phyloP scores from a whole-genome alignment of 495 filamentous ascomycete genomes.

The Podospora pseudopauciseta region DNA sequence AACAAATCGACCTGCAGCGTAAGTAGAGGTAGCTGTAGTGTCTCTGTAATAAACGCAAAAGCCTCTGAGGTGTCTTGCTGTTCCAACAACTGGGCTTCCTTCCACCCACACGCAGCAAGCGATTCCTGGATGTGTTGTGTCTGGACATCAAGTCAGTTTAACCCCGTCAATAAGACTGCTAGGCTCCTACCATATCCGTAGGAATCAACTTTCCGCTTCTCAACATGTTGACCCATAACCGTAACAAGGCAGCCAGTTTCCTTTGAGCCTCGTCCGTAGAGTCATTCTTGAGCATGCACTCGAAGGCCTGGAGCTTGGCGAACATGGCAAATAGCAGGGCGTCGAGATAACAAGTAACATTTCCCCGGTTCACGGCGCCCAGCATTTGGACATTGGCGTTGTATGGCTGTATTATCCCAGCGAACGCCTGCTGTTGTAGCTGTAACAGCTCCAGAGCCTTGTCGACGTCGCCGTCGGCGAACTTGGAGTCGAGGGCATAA shows the following conservation, averaged over 20 bases:
- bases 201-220: slow-evolving; percentile 80
- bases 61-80: slow-evolving; percentile 96
- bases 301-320: slow-evolving; percentile 80
- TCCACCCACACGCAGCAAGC: slow-evolving; percentile 86
- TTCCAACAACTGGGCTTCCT: slow-evolving; percentile 65
- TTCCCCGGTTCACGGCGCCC: slow-evolving; percentile 81
- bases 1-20: slow-evolving; percentile 93
- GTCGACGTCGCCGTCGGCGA: slow-evolving; percentile 65
- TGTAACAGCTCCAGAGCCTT: slow-evolving; percentile 72
- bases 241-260: slow-evolving; percentile 66
- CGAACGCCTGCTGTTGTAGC: slow-evolving; percentile 71
- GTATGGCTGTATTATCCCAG: slow-evolving; percentile 74
- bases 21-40: slow-evolving; percentile 79
- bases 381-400: slow-evolving; percentile 65
- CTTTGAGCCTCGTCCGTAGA: slow-evolving; percentile 64
- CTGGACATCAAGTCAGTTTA: background rate
- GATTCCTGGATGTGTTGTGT: slow-evolving; percentile 78
- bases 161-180: background rate
- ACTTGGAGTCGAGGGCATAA: slow-evolving; percentile 63
- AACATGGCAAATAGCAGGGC: slow-evolving; percentile 97
- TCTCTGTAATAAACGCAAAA: slow-evolving; percentile 90
- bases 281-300: slow-evolving; percentile 69
- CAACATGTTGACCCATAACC: slow-evolving; percentile 91
- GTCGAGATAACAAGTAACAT: slow-evolving; percentile 89
- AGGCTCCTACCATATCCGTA: slow-evolving; percentile 56